Evolutionary conservation across 1,139 yeast species (phyloP).

Genomic region (Suhomyces atakaporum): DNA sequence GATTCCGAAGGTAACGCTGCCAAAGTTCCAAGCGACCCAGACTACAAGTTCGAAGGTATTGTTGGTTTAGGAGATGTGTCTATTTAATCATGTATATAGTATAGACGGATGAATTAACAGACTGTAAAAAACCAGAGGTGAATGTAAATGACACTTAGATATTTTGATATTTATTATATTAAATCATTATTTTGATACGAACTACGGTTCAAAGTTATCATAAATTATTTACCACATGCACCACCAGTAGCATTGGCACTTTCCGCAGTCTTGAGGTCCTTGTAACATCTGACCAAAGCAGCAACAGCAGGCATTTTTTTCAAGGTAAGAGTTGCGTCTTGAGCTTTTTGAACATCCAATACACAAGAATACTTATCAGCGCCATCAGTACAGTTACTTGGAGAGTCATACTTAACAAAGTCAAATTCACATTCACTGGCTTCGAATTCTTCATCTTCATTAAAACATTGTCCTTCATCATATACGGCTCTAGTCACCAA

Average conservation of each 20-base stretch:
- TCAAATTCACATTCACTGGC: slow-evolving; percentile 16
- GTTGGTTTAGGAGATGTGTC: slow-evolving; percentile 60
- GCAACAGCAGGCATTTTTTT: slow-evolving; percentile 16
- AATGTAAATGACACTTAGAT: too few relatives aligned
- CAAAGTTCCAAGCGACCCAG: slow-evolving; percentile 61
- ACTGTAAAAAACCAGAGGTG: too few relatives aligned
- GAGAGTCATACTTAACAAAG: slow-evolving; percentile 15
- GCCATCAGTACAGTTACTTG: slow-evolving; percentile 14
- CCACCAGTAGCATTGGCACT: slow-evolving; percentile 15
- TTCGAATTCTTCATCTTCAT: slow-evolving; percentile 15
- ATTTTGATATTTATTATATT: too few relatives aligned
- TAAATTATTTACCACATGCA: slow-evolving; percentile 15
- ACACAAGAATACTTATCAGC: slow-evolving; percentile 20
- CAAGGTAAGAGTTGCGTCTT: slow-evolving; percentile 14
- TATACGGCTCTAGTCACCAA: slow-evolving; percentile 8
- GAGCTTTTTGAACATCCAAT: slow-evolving; percentile 13
- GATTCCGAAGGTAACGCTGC: slow-evolving; percentile 43
- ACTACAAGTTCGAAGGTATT: slow-evolving; percentile 47
- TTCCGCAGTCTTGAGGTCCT: slow-evolving; percentile 12
- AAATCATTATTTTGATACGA: slow-evolving; percentile 6
- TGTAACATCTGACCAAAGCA: slow-evolving; percentile 18
- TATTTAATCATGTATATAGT: slow-evolving; percentile 26
- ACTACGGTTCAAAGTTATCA: too few relatives aligned
- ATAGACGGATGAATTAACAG: neutral
- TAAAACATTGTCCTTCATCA: slow-evolving; percentile 14